phyloP scores from a whole-genome alignment of 305 asterid genomes.

The Rubia tinctorum region DNA sequence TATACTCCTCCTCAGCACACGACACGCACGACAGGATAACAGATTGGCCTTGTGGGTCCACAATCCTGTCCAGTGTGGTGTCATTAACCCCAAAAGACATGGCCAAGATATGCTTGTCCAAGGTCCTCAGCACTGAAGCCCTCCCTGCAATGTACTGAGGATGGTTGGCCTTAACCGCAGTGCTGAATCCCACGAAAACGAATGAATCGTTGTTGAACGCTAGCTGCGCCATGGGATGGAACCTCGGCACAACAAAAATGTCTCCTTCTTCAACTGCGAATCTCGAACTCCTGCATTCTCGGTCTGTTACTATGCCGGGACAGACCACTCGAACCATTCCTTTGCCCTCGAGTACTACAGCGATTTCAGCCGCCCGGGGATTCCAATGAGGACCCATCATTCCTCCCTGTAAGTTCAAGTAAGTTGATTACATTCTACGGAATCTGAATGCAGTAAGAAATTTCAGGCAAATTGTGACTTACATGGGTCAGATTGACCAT shows the following conservation, averaged over 20 bases:
- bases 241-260: conserved; percentile 62
- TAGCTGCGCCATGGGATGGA: conserved; percentile 84
- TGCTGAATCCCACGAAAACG: conserved; percentile 69
- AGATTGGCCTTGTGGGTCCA: conserved; percentile 39
- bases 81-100: conserved; percentile 42
- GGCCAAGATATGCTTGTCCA: conserved; percentile 50
- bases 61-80: conserved; percentile 41
- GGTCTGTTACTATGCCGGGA: conserved; percentile 23
- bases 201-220: conserved; percentile 68
- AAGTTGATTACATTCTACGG: neutral
- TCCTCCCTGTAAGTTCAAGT: conserved; percentile 50
- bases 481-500: conserved; percentile 81
- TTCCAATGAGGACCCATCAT: conserved; percentile 99
- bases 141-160: conserved; percentile 77
- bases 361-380: conserved; percentile 66
- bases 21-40: conserved; percentile 63
- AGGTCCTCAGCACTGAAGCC: conserved; percentile 55
- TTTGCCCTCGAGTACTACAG: conserved; percentile 49
- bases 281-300: conserved; percentile 38
- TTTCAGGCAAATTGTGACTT: conserved; percentile 22
- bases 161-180: conserved; percentile 44
- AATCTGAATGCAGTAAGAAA: neutral
- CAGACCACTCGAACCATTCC: conserved; percentile 78
- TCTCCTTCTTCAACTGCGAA: conserved; percentile 68
- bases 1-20: conserved; percentile 77